Base-by-base conservation (phyloP, 2,329 filamentous ascomycete species). In the Ceratocystis colombiana region DNA sequence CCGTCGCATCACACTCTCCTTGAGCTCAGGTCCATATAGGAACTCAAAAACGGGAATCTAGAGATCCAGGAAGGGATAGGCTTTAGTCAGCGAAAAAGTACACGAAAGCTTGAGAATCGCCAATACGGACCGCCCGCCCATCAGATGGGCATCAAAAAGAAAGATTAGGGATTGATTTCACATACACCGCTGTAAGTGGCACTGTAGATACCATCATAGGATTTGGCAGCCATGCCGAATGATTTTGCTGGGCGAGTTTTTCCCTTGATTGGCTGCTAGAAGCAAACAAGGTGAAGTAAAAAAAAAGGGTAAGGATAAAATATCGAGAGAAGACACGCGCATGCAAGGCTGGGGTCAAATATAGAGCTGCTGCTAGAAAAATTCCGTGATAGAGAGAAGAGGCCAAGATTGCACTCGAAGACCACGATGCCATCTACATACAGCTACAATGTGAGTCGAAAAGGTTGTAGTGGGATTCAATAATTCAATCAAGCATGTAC, bases 21-120 rank as follows among this genome's bases (percentile, higher is more conserved):
- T 86, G 41, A 86, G 74, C 74, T 95, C 90, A 70, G 80, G 81
- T 45, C 87, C 90, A 71, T 96, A 87, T 74, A 95, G 91, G 77
- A 85, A 94, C 74, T 97, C 94, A 74, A 94, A 96, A 10, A 97
- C 93, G 45, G 93, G 93, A 69, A 96, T 91, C 90, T 96, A 72
- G 66, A 67, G 62, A 63, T 20, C 62, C 66, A 64, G 25, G 37
- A 41, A 12, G 37, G 65, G 62, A 50, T 37, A 33, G 50, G 28
- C 37, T n/a, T 3, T 22, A 44, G 59, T 62, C 20, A 62, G 59
- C 41, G 44, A 62, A 44, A 41, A 5, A 41, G 10, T 12, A 41
- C 37, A 41, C 7, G 17, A 15, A 20, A 28, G 20, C 30, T 45
- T 62, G 59, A 20, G 41, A n/a, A 44, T 45, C 61, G n/a, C 61